phyloP scores from a whole-genome alignment of 2,329 filamentous ascomycete genomes.

The Botryotinia narcissicola region DNA sequence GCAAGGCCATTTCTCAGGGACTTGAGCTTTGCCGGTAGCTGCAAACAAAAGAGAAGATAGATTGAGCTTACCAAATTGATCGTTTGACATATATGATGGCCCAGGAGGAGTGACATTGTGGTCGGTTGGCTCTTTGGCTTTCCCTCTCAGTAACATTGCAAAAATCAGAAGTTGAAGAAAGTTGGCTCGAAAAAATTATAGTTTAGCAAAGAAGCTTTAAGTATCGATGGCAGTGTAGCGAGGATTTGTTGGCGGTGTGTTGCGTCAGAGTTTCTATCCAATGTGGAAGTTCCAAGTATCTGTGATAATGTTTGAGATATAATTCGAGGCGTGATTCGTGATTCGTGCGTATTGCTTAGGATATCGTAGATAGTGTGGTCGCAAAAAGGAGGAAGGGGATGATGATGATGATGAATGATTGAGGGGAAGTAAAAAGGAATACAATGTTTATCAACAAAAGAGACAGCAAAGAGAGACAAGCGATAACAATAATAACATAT shows the following conservation, averaged over 20 bases:
- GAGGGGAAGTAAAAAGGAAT: not conserved
- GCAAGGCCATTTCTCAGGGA: not conserved
- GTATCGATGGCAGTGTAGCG: conserved; percentile 6
- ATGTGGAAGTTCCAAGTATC: conserved; percentile 21
- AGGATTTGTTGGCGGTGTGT: conserved; percentile 15
- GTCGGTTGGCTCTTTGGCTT: conserved; percentile 37
- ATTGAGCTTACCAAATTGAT: conserved; percentile 58
- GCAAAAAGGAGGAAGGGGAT: not conserved
- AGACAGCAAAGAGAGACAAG: not conserved
- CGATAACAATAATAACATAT: not conserved
- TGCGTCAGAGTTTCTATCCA: conserved; percentile 14
- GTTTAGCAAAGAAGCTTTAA: not conserved
- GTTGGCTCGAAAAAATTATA: conserved; percentile 1
- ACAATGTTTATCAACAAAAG: conserved; percentile 14
- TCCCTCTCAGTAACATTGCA: conserved; percentile 35
- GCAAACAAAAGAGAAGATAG: not conserved
- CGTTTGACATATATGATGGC: conserved; percentile 63
- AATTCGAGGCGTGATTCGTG: conserved; percentile 12
- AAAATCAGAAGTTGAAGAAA: not conserved
- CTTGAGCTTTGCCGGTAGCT: not conserved
- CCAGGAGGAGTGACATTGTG: conserved; percentile 61
- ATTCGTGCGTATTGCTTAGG: conserved; percentile 13
- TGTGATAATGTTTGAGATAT: not conserved
- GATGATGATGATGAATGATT: not conserved
- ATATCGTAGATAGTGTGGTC: not conserved